phyloP scores from a whole-genome alignment of 192 early-diverging fungal species.

The Coemansia sp. region DNA sequence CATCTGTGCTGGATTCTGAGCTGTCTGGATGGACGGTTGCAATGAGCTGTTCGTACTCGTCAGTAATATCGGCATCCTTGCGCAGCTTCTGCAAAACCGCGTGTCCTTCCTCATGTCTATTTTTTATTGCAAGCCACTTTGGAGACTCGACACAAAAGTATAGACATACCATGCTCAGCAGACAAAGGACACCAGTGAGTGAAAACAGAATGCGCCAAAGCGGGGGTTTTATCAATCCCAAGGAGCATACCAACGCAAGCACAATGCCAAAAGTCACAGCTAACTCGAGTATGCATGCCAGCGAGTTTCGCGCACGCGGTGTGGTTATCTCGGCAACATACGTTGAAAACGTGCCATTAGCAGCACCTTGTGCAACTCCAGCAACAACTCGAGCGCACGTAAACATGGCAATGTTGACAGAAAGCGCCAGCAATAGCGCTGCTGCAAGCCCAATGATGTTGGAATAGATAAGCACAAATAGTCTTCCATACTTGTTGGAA shows the following conservation, averaged over 20 bases:
- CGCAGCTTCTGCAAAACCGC: slow-evolving; percentile 6
- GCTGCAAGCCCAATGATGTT: slow-evolving; percentile 66
- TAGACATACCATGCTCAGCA: slow-evolving; percentile 46
- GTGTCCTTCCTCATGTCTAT: slow-evolving; percentile 56
- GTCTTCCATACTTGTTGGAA: slow-evolving; percentile 63
- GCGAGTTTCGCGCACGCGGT: slow-evolving; percentile 61
- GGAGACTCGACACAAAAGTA: slow-evolving; percentile 29
- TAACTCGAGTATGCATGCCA: slow-evolving; percentile 73
- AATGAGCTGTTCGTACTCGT: slow-evolving; percentile 51
- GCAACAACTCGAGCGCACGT: slow-evolving; percentile 66
- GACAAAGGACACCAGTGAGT: slow-evolving; percentile 59
- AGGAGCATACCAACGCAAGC: slow-evolving; percentile 61
- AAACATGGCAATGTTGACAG: slow-evolving; percentile 61
- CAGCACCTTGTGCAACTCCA: slow-evolving; percentile 70
- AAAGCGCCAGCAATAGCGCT: slow-evolving; percentile 58
- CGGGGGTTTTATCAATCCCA: slow-evolving; percentile 60
- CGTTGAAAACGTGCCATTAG: slow-evolving; percentile 57
- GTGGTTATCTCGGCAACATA: slow-evolving; percentile 80
- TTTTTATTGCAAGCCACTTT: slow-evolving; percentile 17
- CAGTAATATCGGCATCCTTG: not conserved
- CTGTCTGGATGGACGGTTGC: not conserved
- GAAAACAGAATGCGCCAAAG: slow-evolving; percentile 73
- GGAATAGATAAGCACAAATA: slow-evolving; percentile 61
- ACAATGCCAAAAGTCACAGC: slow-evolving; percentile 74
- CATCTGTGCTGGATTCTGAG: too few species aligned